Evolutionary conservation across 2,329 filamentous ascomycete species (phyloP).

Genomic region (Hypomyces perniciosus): DNA sequence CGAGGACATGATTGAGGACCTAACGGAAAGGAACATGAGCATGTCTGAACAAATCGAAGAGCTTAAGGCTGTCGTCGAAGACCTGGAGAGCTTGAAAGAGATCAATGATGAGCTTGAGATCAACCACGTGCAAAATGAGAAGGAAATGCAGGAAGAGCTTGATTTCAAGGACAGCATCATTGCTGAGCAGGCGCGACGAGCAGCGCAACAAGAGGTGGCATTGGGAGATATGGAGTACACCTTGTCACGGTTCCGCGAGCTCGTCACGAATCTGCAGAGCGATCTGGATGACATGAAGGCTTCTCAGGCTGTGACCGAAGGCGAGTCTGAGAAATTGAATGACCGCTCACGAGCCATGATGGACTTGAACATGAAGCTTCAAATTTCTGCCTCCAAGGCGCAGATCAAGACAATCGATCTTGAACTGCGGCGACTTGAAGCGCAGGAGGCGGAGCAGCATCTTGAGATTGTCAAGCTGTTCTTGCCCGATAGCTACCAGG

Average conservation of each 20-base stretch:
- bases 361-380: slow-evolving; percentile 92
- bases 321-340: slow-evolving; percentile 84
- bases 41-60: slow-evolving; percentile 80
- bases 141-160: slow-evolving; percentile 88
- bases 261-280: slow-evolving; percentile 77
- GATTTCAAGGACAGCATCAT: slow-evolving; percentile 83
- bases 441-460: slow-evolving; percentile 82
- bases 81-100: slow-evolving; percentile 84
- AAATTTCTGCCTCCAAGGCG: slow-evolving; percentile 82
- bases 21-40: slow-evolving; percentile 80
- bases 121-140: slow-evolving; percentile 88
- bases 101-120: slow-evolving; percentile 91
- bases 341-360: slow-evolving; percentile 89
- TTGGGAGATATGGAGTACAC: slow-evolving; percentile 89
- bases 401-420: slow-evolving; percentile 93
- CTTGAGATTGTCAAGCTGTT: slow-evolving; percentile 85
- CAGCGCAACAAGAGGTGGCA: slow-evolving; percentile 68
- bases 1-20: slow-evolving; percentile 89
- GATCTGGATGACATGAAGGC: slow-evolving; percentile 90
- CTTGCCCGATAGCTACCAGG: slow-evolving; percentile 74
- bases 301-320: slow-evolving; percentile 86
- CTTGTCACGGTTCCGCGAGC: slow-evolving; percentile 77
- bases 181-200: slow-evolving; percentile 69
- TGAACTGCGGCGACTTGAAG: slow-evolving; percentile 78
- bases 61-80: slow-evolving; percentile 73